Evolutionary conservation across 768 basidiomycete species (phyloP).

Genomic region (Melanogaster broomeanus): DNA sequence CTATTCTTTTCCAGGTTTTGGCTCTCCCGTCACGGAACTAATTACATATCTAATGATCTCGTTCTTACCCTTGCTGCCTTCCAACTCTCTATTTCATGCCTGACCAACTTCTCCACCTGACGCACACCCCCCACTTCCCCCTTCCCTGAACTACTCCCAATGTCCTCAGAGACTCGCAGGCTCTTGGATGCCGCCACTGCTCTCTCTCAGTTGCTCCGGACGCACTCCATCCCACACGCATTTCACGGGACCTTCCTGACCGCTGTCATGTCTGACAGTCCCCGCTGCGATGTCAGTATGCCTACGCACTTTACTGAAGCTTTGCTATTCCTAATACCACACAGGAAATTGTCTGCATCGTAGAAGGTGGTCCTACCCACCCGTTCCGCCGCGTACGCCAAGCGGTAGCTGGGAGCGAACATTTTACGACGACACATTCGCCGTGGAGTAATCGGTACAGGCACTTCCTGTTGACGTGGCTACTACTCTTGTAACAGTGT

Average conservation of each 20-base stretch:
- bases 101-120: constrained; percentile 57
- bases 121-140: constrained; percentile 29
- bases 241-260: constrained; percentile 78
- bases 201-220: constrained; percentile 64
- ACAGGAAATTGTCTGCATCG: constrained; percentile 85
- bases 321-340: constrained; percentile 8
- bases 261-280: constrained; percentile 65
- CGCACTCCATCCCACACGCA: constrained; percentile 68
- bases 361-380: constrained; percentile 71
- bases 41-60: constrained; percentile 50
- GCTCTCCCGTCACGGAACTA: constrained; percentile 46
- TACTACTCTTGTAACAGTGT: constrained; percentile 10
- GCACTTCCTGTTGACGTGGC: neutral
- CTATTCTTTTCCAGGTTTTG: constrained; percentile 45
- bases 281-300: constrained; percentile 62
- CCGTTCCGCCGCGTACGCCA: constrained; percentile 82
- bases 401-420: constrained; percentile 62
- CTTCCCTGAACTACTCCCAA: constrained; percentile 30
- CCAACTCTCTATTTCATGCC: constrained; percentile 41
- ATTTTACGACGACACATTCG: constrained; percentile 68
- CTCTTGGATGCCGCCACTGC: constrained; percentile 77
- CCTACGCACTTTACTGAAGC: neutral
- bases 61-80: constrained; percentile 41
- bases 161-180: constrained; percentile 68
- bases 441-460: constrained; percentile 85